Evolutionary conservation across 108 stramenopile genomes (phyloP), one percentile per base, ranked within the genome.

Genomic region (Skeletonema potamos): DNA sequence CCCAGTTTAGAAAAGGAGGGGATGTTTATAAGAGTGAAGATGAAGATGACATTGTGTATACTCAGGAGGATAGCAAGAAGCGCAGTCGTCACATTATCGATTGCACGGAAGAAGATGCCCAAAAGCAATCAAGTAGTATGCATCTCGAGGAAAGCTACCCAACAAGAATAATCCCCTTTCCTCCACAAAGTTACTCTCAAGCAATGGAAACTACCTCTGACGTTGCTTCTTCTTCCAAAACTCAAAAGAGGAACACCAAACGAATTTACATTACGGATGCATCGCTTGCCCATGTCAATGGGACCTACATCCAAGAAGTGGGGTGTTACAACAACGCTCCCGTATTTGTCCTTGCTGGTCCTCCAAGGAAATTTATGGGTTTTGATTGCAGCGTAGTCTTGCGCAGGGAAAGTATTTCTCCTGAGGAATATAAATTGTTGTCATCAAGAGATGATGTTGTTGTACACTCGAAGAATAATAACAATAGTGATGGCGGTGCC

Each of bases 311-410:
- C 15, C 79, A 73, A 58, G 72, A 62, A 22, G 77, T 64, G 33
- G 56, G 55, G 20, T 51, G 48, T 22, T 66, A 73, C 48, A 73
- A 73, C 15, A 26, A 36, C 12, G 65, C 66, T 13, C 79, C 79
- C 12, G 48, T 80, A 30, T 80, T 68, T 34, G 79, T 80, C 7
- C 57, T 59, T 13, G 72, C 63, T 0, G 79, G 79, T 46, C 66
- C 66, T 4, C 79, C 79, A 13, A 62, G 79, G 55, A 80, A 73
- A 48, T 80, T 80, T 54, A 68, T 80, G 72, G 79, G 79, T 0
- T 77, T 30, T 28, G 79, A 80, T 37, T 80, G 79, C 54, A 27
- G 65, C 33, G 72, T 80, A 32, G 79, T 73, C 9, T 29, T 80
- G 60, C 27, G 79, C 1, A 39, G 79, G 54, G 79, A 80, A 54